Base-by-base conservation (phyloP, 441 rosid species). In the Adansonia grandidieri region DNA sequence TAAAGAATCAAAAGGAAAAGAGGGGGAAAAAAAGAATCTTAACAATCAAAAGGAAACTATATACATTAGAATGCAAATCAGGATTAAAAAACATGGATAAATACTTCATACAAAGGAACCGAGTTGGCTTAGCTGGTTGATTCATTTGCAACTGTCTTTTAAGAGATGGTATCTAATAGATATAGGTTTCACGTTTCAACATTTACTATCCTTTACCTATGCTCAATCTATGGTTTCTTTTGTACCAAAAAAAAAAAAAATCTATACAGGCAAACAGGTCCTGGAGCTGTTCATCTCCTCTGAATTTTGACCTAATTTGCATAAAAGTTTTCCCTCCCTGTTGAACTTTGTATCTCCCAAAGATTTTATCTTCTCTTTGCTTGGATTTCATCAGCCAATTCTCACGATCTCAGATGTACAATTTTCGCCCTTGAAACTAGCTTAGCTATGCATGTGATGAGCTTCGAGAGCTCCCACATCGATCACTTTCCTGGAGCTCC, bases 401-500 rank as follows among this genome's bases (percentile, higher is more conserved):
- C 53, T n/a, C 75, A 71, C 9, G 14, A 71, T 71, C 75, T 71
- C 57, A 20, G 15, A 42, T 19, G 19, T 40, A 57, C 40, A 57
- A 57, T 73, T 57, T 37, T 57, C 76, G 19, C 50, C 76, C 75
- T 72, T 19, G 5, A 19, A 71, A 44, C 40, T 19, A 45, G 19
- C 40, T 24, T 67, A 60, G 77, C 78, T 64, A 47, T 56, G 73
- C 37, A 4, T 24, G 44, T 22, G 66, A 42, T 22, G 15, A 24
- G 64, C 76, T 61, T 8, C 32, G 28, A 62, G 56, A 44, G 9
- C 71, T 58, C 11, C 79, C 20, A 44, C 20, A 4, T 22, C 45
- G 62, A 58, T 51, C 51, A 53, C 72, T 78, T 70, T 76, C 73
- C 83, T 83, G 1, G 89, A 71, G 80, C 86, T 84, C 28, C 85